These are phyloP conservation scores for Neurospora sublineolata DNA, from an alignment of 495 filamentous ascomycete genomes.

Conservation along the genomic window DNA sequence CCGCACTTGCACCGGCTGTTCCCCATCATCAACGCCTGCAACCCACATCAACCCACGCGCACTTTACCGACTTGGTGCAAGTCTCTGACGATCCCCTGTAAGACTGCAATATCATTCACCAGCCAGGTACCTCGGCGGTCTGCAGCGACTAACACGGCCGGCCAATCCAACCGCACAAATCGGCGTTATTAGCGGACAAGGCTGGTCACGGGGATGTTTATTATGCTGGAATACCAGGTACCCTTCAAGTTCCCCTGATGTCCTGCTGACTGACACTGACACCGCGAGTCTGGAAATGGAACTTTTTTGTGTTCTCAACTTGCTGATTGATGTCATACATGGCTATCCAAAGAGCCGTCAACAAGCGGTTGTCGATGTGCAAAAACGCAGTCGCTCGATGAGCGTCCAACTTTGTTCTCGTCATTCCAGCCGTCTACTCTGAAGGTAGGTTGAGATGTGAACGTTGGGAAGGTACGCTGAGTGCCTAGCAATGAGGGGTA, in stretches of 20 bases:
- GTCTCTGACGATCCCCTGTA: not conserved
- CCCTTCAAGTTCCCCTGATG: not conserved
- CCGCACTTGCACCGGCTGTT: not conserved
- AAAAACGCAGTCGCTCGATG: not conserved
- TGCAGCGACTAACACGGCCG: not conserved
- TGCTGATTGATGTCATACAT: not conserved
- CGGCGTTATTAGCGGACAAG: not conserved
- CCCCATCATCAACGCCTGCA: not conserved
- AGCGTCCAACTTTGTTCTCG: not conserved
- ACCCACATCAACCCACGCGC: not conserved
- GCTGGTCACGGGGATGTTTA: not conserved
- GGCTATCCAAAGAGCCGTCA: not conserved
- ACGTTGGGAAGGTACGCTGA: no score
- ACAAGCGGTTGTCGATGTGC: not conserved
- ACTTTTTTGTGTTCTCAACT: not conserved
- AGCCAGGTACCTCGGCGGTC: not conserved
- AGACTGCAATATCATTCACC: not conserved
- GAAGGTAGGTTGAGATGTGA: not conserved
- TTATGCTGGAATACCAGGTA: not conserved
- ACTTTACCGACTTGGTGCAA: not conserved
- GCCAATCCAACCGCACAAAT: not conserved
- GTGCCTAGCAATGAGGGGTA: no score
- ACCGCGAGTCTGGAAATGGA: not conserved
- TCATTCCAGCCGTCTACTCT: not conserved
- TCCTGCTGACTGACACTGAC: not conserved